Evolutionary conservation across 2,329 filamentous ascomycete genomes (phyloP), one percentile per base, ranked within the genome.

Genomic region (Botrytis fragariae): DNA sequence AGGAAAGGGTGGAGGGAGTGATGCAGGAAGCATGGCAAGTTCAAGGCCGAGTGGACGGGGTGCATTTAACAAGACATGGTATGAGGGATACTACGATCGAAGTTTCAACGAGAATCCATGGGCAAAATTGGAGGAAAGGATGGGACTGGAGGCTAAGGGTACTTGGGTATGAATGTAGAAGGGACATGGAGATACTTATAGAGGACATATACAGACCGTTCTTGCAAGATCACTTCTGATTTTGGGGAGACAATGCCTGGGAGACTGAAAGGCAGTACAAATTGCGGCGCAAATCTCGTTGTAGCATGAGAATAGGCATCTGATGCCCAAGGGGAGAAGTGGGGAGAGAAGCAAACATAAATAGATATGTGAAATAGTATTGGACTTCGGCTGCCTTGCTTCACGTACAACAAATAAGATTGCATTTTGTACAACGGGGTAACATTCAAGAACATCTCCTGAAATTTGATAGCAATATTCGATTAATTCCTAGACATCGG

Each of bases 91-190:
- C 81, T 94, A 93, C 81, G 87, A 93, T 74, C 87, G 88, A 0
- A 86, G 85, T 73, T 92, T 91, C 75, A 89, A 93, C 77, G 86
- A 90, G 79, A 93, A 95, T 79, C 92, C 92, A 0, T 95, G 92
- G 92, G 87, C 85, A 69, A 81, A 79, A 14, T 81, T 91, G 32
- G 89, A 91, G 80, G 82, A 83, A 77, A 77, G 80, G 10, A 81
- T 81, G 37, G 85, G 85, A 0, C 76, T 90, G 64, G 76, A 81
- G 57, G 74, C 85, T 1, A 79, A 79, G 22, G 87, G 86, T 3
- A 79, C 76, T 0, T 90, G 87, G 88, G 75, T 86, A 44, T 76
- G 77, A 60, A 70, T 65, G 61, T 60, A n/a, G 37, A 20, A 3
- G 29, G 20, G 2, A 32, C 12, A 42, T 54, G 37, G 51, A 20